Percentiles rank a stretch among this genome's conserved stretches.
Conservation (phyloP, 176 grass and related monocot species). For the Tuctoria greenei region DNA sequence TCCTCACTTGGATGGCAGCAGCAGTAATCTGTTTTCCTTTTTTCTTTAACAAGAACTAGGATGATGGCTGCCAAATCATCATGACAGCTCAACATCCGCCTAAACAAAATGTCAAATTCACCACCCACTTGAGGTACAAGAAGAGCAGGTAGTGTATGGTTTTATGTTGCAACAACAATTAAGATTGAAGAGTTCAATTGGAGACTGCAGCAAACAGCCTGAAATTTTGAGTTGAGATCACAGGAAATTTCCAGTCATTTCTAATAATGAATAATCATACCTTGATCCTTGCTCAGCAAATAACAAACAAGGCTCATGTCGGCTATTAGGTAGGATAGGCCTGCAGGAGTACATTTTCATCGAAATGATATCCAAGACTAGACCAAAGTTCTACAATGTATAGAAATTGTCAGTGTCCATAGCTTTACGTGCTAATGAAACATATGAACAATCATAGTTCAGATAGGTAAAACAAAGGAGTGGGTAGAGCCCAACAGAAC, state of each 20-base stretch:
- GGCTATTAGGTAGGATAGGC: background rate
- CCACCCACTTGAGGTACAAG: conserved; percentile 29
- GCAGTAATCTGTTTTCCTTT: no score
- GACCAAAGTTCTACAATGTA: background rate
- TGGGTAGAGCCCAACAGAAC: no score
- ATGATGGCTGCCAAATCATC: background rate
- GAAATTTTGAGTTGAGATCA: background rate
- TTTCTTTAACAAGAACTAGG: no score
- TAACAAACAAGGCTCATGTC: background rate
- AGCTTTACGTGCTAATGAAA: background rate
- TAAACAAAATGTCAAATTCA: conserved; percentile 3
- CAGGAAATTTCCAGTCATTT: background rate
- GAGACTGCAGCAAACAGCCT: background rate
- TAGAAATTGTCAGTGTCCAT: background rate
- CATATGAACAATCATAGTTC: conserved; percentile 5
- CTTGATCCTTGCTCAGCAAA: background rate
- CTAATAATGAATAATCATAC: background rate
- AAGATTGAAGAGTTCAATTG: background rate
- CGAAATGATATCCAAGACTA: background rate
- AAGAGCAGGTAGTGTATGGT: background rate
- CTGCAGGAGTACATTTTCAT: background rate
- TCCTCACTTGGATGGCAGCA: no score
- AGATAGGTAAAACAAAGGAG: no score
- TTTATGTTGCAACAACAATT: background rate
- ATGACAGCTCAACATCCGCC: background rate